Evolutionary conservation across 768 basidiomycete species (phyloP).

Genomic region (Boletus pseudopeckii): DNA sequence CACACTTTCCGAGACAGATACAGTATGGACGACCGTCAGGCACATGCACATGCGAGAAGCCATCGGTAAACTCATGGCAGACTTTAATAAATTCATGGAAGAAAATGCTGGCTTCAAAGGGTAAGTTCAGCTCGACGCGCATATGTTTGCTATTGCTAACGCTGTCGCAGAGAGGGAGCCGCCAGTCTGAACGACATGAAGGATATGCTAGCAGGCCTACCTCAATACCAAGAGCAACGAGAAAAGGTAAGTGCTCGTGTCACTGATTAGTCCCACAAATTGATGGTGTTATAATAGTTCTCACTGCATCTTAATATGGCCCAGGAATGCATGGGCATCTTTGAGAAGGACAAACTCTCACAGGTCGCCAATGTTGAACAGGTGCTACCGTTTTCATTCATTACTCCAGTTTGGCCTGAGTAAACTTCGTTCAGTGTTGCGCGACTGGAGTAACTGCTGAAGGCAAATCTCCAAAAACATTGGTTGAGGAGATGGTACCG

Average conservation of each 20-base stretch:
- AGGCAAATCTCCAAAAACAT: constrained; percentile 88
- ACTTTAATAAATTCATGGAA: constrained; percentile 91
- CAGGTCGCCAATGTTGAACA: constrained; percentile 88
- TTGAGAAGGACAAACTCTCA: constrained; percentile 83
- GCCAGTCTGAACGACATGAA: constrained; percentile 97
- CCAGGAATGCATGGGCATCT: constrained; percentile 93
- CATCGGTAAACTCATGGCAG: constrained; percentile 93
- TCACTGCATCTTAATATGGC: constrained; percentile 97
- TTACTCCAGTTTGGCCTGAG: background rate
- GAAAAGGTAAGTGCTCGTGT: constrained; percentile 63
- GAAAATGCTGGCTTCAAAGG: constrained; percentile 95
- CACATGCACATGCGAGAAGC: constrained; percentile 99
- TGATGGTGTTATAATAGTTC: constrained; percentile 53
- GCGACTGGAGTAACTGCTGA: constrained; percentile 90
- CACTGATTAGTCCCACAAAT: background rate
- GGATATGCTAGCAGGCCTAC: constrained; percentile 94
- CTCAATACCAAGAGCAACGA: constrained; percentile 92
- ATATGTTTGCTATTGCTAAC: background rate
- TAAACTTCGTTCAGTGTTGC: constrained; percentile 61
- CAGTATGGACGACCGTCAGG: constrained; percentile 87
- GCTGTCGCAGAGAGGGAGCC: constrained; percentile 58
- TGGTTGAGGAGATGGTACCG: constrained; percentile 99
- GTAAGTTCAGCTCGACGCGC: constrained; percentile 39
- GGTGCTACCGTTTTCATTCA: constrained; percentile 35
- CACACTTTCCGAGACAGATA: constrained; percentile 79